Evolutionary conservation across 129 eudicot species (phyloP), one percentile per base, ranked within the genome.

Genomic region (Artemisia argyi): DNA sequence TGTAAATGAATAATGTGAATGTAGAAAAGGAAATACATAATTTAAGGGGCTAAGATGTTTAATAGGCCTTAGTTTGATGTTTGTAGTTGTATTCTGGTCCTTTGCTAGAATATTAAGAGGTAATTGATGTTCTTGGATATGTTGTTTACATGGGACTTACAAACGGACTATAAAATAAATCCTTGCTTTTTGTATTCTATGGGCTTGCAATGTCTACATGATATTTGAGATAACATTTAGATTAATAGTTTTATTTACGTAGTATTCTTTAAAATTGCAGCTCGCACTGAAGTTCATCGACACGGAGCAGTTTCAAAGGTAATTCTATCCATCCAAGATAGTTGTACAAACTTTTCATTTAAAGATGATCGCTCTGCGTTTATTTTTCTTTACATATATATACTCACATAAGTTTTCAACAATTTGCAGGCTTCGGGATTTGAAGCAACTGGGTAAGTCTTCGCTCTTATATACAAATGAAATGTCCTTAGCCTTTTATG

Each of bases 251-350:
- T 4, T 6, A 2, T 11, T 44, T 69, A n/a, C n/a, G n/a, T n/a
- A n/a, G n/a, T n/a, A 13, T 64, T 58, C 8, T 50, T 52, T 68
- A 61, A 15, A 42, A 61, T 74, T 83, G 75, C 96, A 93, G 98
- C 91, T 87, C 19, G 62, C 88, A 8, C 66, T 93, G 89, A 90
- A 93, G 74, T 93, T 93, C 64, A 79, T 93, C 8, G 98, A 93
- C 87, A 93, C 98, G 16, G 92, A 89, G 74, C 92, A 90, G 70
- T 93, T 93, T 74, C 98, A 93, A 76, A 93, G 98, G 98, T 68
- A 69, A 87, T 86, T 84, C 53, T 55, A 12, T 54, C 54, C 71
- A 30, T 35, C 50, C 48, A 50, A 55, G 11, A 58, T 61, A n/a
- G 49, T 17, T 50, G 71, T 28, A 24, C 50, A 61, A 18, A 47